Base-by-base conservation (phyloP, 179 eudicot genomes). In the Gypsophila paniculata region DNA sequence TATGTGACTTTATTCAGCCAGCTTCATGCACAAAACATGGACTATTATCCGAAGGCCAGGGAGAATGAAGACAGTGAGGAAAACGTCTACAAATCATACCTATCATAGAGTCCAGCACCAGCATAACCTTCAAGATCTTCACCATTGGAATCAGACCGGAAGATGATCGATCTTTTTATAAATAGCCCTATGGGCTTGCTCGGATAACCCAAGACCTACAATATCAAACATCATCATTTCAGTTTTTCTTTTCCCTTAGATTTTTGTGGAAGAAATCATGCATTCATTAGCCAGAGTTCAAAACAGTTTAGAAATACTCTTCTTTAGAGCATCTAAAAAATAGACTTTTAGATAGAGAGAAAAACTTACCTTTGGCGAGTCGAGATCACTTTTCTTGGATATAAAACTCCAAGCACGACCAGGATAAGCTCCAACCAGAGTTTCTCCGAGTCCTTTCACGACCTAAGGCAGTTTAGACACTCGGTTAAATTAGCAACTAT, bases 91-190 rank as follows among this genome's bases (percentile, higher is more conserved):
- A 38, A 26, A 29, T 2, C 62, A 81, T 82, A 94, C 99, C 99
- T 94, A 61, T 94, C 99, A 66, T 94, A 94, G 72, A 94, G 95
- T 29, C 99, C 99, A 29, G 99, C 99, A 62, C 99, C 99, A 69
- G 99, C 99, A 78, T 94, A 94, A 61, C 99, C 99, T 87, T 94
- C 99, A 61, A 94, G 86, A 82, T 94, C 99, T 82, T 94, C 99
- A 60, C 99, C 99, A 74, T 94, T 94, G 70, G 99, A 94, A 84
- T 94, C 99, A 61, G 99, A 94, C 71, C 99, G 88, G 85, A 94
- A 94, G 78, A 94, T 94, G 61, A 94, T 91, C 3, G 99, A 94
- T 39, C 86, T 82, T 70, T 82, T 84, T 52, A 94, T 91, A 70
- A 84, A 94, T 66, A 94, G 95, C 60, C 99, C 99, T 51, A 94